Conservation (phyloP, 768 basidiomycete species). For the Suillus decipiens region DNA sequence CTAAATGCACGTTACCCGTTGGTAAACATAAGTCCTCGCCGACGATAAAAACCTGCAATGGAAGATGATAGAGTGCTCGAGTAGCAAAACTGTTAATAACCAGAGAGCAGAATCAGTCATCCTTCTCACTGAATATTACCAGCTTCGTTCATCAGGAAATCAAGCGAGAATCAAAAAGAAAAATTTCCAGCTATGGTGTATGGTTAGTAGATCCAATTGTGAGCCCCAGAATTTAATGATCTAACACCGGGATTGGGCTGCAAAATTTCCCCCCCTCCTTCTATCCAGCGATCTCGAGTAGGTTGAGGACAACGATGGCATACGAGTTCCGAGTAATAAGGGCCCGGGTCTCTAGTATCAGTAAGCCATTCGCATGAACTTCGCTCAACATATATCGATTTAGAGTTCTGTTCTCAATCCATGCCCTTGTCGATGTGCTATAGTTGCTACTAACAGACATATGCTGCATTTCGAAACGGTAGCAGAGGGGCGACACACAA, state of each 20-base stretch:
- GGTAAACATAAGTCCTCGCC: not conserved
- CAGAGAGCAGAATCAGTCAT: not conserved
- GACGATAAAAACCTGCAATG: not conserved
- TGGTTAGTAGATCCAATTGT: not conserved
- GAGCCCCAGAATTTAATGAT: not conserved
- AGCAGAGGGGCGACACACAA: constrained; percentile 40
- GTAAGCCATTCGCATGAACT: not conserved
- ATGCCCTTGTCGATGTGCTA: constrained; percentile 66
- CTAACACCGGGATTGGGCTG: not conserved
- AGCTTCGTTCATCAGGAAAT: not conserved
- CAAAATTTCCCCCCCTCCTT: not conserved
- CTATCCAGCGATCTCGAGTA: not conserved
- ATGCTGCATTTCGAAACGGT: not conserved
- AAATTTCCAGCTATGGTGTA: not conserved
- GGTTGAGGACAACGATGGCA: not conserved
- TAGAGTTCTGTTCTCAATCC: constrained; percentile 63
- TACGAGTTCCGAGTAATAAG: too few species aligned
- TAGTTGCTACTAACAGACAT: not conserved
- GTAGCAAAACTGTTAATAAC: not conserved
- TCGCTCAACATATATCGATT: constrained; percentile 32
- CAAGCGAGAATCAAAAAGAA: not conserved
- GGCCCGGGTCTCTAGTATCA: not conserved
- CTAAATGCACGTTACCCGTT: not conserved
- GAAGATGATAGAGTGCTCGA: not conserved
- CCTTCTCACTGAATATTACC: not conserved